A percentile compares a stretch with the other conserved stretches of the same genome.
Evolutionary conservation across 805 yeast species (phyloP).

Genomic region (Ogataea methylovora): DNA sequence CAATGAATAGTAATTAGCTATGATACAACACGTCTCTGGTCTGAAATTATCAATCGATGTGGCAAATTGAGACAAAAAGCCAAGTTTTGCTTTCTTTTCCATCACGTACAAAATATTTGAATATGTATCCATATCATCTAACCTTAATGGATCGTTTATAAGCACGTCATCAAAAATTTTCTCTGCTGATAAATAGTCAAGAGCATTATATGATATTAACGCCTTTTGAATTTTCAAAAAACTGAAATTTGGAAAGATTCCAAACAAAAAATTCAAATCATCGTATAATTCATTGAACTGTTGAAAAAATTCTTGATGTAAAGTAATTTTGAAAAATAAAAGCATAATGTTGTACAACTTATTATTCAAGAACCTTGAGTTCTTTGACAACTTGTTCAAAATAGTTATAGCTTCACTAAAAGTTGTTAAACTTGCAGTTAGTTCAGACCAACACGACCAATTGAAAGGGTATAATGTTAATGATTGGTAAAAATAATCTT

Average conservation of each 20-base stretch:
- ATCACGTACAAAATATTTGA: conserved; percentile 93
- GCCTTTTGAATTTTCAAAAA: conserved; percentile 80
- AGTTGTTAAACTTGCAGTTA: conserved; percentile 51
- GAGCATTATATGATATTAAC: conserved; percentile 69
- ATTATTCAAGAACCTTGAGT: conserved; percentile 24
- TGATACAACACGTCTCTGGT: conserved; percentile 90
- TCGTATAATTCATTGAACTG: conserved; percentile 44
- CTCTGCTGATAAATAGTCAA: conserved; percentile 81
- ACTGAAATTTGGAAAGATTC: conserved; percentile 63
- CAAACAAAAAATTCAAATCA: conserved; percentile 40
- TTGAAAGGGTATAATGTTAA: conserved; percentile 68
- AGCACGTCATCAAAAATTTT: conserved; percentile 68
- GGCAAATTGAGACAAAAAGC: conserved; percentile 81
- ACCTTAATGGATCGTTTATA: conserved; percentile 68
- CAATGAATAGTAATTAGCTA: conserved; percentile 89
- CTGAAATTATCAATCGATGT: conserved; percentile 76
- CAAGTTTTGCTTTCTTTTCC: conserved; percentile 79
- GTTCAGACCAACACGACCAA: conserved; percentile 92
- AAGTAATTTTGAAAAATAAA: conserved; percentile 53
- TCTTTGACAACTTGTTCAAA: conserved; percentile 29
- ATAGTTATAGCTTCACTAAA: conserved; percentile 50
- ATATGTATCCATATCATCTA: conserved; percentile 88
- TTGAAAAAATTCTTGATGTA: conserved; percentile 75
- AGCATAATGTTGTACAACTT: conserved; percentile 23
- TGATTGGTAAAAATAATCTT: conserved; percentile 51